Evolutionary conservation across 2,329 filamentous ascomycete genomes (phyloP), one percentile per base, ranked within the genome.

Genomic region (Calonectria montana): DNA sequence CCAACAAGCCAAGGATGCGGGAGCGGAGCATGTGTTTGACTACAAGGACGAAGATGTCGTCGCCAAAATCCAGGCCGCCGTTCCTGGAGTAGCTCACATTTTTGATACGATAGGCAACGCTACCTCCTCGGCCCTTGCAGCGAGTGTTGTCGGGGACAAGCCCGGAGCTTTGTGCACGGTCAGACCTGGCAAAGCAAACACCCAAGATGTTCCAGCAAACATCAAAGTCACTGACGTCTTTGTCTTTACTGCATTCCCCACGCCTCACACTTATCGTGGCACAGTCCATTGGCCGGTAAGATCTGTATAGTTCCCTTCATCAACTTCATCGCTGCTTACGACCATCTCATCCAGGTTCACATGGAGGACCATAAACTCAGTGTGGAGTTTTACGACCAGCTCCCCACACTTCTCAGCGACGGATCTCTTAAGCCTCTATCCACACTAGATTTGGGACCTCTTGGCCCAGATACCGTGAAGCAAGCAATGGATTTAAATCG

Each of bases 31-130:
- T 57, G 82, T 79, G 29, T 85, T 86, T 55, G 83, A 87, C 70
- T 86, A 88, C 69, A 81, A 77, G 1, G 81, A 85, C 47, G 67
- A 74, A 0, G 62, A 83, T 0, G 82, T 85, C 0, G 76, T 80
- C 6, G 74, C 81, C 1, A 80, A 82, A 10, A 84, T 87, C 57
- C 68, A 70, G 7, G 66, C 75, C 0, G 75, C 76, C 1, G 74
- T 79, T 2, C 82, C 83, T 0, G 71, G 77, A 1, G 71, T 87
- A 2, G 63, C 77, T 1, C 81, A 85, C 47, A 80, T 81, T 16
- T 84, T 87, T 53, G 84, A 87, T 39, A 85, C 83, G 0, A 84
- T 87, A 31, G 86, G 86, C 3, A 81, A 80, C 45, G 43, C 71
- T 2, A 77, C 74, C 0, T 85, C 84, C 0, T 87, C 85, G 0